phyloP scores from a whole-genome alignment of 805 yeast species.

The Yamadazyma philogaea region DNA sequence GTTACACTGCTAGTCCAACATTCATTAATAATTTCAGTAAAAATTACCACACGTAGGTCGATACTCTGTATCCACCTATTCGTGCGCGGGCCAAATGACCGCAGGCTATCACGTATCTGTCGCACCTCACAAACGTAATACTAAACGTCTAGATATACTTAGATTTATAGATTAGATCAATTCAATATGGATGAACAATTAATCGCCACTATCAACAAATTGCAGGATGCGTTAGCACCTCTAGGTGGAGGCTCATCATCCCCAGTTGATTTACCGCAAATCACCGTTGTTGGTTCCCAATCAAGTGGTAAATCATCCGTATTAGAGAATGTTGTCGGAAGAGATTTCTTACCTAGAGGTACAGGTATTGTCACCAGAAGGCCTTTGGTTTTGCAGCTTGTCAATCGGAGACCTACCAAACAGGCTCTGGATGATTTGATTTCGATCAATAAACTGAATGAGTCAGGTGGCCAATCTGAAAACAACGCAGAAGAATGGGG shows the following conservation, averaged over 20 bases:
- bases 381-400: constrained; percentile 78
- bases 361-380: constrained; percentile 91
- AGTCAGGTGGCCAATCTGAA: constrained; percentile 53
- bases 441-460: constrained; percentile 41
- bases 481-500: constrained; percentile 92
- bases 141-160: neutral
- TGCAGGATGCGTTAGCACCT: constrained; percentile 96
- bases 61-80: neutral
- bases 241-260: constrained; percentile 85
- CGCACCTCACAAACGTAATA: neutral
- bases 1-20: constrained; percentile 33
- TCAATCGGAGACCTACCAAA: constrained; percentile 54
- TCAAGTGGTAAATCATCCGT: constrained; percentile 88
- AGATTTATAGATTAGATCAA: neutral
- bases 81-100: neutral
- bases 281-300: constrained; percentile 93
- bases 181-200: constrained; percentile 66
- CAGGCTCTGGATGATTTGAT: constrained; percentile 31
- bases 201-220: constrained; percentile 81
- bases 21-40: constrained; percentile 21
- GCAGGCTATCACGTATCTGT: neutral
- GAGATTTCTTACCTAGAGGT: constrained; percentile 89
- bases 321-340: constrained; percentile 84
- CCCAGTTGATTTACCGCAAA: constrained; percentile 91
- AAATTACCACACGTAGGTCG: neutral